Evolutionary conservation across 2,329 filamentous ascomycete genomes (phyloP).

Genomic region (Aspergillus thermomutatus): DNA sequence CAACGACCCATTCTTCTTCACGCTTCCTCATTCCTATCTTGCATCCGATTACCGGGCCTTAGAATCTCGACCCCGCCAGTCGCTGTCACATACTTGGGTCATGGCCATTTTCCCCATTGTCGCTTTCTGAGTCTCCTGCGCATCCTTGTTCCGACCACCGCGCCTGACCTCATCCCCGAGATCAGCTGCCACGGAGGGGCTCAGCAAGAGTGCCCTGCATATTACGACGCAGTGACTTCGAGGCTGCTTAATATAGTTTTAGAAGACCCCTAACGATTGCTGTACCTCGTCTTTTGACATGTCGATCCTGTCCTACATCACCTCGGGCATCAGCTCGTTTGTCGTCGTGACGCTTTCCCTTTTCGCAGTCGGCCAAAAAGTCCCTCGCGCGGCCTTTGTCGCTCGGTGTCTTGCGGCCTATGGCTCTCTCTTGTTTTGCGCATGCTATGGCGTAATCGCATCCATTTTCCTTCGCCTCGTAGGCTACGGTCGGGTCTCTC

Average conservation of each 20-base stretch:
- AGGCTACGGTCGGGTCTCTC: slow-evolving; percentile 71
- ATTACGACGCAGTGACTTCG: slow-evolving; percentile 6
- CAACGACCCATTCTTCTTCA: not conserved
- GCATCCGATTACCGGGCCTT: not conserved
- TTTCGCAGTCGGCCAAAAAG: slow-evolving; percentile 41
- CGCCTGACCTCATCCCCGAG: not conserved
- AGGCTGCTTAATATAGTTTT: slow-evolving; percentile 14
- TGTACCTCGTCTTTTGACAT: slow-evolving; percentile 37
- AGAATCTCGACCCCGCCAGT: not conserved
- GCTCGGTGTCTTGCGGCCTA: slow-evolving; percentile 48
- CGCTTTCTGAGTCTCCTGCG: not conserved
- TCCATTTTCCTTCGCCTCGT: slow-evolving; percentile 67
- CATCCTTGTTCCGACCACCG: not conserved
- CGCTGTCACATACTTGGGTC: not conserved
- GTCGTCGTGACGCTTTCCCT: slow-evolving; percentile 55
- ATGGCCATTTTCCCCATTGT: slow-evolving; percentile 1
- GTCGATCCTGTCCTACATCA: slow-evolving; percentile 60
- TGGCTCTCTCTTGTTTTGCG: slow-evolving; percentile 44
- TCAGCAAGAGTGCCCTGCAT: not conserved
- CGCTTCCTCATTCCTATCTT: not conserved
- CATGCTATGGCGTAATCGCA: slow-evolving; percentile 71
- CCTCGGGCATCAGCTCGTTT: slow-evolving; percentile 63
- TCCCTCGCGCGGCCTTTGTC: slow-evolving; percentile 44
- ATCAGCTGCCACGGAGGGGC: not conserved
- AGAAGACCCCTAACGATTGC: not conserved